Conservation (phyloP, 1,284 basidiomycete genomes). For the Cryptococcus sp. region DNA sequence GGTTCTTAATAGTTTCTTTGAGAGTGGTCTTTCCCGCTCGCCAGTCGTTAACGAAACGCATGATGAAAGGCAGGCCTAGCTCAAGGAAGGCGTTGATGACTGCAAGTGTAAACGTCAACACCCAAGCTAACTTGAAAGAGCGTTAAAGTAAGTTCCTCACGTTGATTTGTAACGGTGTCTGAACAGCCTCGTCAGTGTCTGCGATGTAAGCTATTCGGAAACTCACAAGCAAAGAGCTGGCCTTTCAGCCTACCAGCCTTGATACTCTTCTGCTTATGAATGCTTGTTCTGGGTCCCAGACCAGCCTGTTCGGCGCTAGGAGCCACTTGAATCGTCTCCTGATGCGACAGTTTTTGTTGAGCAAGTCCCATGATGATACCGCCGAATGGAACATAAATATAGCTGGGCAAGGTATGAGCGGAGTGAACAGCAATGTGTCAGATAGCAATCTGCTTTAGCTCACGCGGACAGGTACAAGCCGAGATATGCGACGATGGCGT, state of each 20-base stretch:
- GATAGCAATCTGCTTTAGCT: constrained; percentile 12
- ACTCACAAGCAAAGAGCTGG: constrained; percentile 80
- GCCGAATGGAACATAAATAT: constrained; percentile 90
- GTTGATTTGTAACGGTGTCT: constrained; percentile 88
- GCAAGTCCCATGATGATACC: constrained; percentile 70
- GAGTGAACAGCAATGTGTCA: neutral
- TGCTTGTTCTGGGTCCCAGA: constrained; percentile 59
- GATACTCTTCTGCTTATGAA: constrained; percentile 57
- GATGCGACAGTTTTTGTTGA: constrained; percentile 51
- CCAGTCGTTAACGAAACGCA: constrained; percentile 64
- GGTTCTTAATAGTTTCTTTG: constrained; percentile 31
- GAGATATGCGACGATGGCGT: constrained; percentile 84
- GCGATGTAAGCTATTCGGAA: neutral
- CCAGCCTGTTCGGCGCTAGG: constrained; percentile 34
- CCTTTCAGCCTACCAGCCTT: constrained; percentile 70
- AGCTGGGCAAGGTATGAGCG: constrained; percentile 44
- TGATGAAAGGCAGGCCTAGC: constrained; percentile 76
- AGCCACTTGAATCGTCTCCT: constrained; percentile 22
- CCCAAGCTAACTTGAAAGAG: neutral
- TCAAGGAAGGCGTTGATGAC: constrained; percentile 79
- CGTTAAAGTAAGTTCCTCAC: constrained; percentile 12
- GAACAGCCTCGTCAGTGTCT: constrained; percentile 1
- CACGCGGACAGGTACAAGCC: constrained; percentile 75
- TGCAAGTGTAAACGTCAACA: neutral
- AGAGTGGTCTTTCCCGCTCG: constrained; percentile 53